Evolutionary conservation across 179 eudicot genomes (phyloP).

Genomic region (Drosera spatulata): DNA sequence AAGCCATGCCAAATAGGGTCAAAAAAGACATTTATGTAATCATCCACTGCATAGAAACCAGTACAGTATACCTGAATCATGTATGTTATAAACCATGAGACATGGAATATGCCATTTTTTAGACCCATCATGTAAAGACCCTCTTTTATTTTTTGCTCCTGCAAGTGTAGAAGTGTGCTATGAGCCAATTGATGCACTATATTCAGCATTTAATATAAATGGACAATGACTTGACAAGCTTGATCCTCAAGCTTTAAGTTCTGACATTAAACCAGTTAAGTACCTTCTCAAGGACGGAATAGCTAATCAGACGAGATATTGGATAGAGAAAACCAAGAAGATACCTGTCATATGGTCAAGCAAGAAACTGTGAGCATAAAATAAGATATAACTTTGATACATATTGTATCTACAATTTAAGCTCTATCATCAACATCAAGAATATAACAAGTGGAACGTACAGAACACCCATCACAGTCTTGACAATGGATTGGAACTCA

Average conservation of each 20-base stretch:
- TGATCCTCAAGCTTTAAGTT: too few species aligned
- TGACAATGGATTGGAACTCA: slow-evolving; percentile 92
- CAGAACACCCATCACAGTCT: slow-evolving; percentile 97
- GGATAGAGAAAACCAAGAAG: slow-evolving; percentile 97
- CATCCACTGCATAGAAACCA: neutral
- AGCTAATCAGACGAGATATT: slow-evolving; percentile 90
- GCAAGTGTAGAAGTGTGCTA: slow-evolving; percentile 15
- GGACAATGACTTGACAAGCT: neutral
- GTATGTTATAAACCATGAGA: slow-evolving; percentile 95
- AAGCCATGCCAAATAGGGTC: too few species aligned
- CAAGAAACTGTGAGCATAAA: neutral
- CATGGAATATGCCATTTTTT: slow-evolving; percentile 62
- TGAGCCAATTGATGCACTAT: neutral
- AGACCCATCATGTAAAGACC: slow-evolving; percentile 99
- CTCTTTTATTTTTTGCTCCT: slow-evolving; percentile 96
- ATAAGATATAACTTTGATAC: neutral
- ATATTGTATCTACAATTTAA: neutral
- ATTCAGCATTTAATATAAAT: neutral
- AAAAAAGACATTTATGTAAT: neutral
- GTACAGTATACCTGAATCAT: slow-evolving; percentile 53
- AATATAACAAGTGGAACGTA: slow-evolving; percentile 32
- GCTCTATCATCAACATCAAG: neutral
- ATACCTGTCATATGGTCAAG: slow-evolving; percentile 46
- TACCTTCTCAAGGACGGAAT: slow-evolving; percentile 93
- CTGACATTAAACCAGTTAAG: slow-evolving; percentile 2